Conservation (phyloP, 306 rosid genomes). For the Canavalia ensiformis region DNA sequence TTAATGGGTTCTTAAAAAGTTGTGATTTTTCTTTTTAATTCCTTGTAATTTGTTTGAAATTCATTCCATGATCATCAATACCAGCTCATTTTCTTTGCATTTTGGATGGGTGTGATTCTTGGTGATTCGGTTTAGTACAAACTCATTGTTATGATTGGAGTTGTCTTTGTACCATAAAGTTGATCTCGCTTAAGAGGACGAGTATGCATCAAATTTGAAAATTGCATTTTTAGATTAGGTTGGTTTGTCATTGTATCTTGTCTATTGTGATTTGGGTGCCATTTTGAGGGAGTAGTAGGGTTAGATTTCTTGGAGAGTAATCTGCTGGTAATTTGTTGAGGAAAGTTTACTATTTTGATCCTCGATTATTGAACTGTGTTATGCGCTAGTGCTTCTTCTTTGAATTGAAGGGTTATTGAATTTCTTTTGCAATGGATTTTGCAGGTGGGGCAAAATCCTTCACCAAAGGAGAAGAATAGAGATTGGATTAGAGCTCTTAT, state of each 20-base stretch:
- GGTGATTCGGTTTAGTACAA: conserved; percentile 8
- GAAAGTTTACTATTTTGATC: conserved; percentile 29
- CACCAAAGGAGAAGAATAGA: conserved; percentile 52
- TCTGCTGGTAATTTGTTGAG: neutral
- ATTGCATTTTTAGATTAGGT: conserved; percentile 38
- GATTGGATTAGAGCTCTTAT: conserved; percentile 81
- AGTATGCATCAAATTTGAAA: conserved; percentile 23
- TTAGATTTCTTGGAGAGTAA: conserved; percentile 41
- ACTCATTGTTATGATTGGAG: conserved; percentile 13
- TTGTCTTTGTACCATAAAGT: conserved; percentile 26
- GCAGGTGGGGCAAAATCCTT: conserved; percentile 64
- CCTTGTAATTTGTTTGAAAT: conserved; percentile 37
- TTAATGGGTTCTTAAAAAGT: conserved; percentile 12
- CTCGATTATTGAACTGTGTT: conserved; percentile 43
- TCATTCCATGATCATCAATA: conserved; percentile 14
- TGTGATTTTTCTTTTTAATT: conserved; percentile 25
- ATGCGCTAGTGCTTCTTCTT: conserved; percentile 5
- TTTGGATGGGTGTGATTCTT: conserved; percentile 39
- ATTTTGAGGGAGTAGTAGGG: neutral
- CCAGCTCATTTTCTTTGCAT: neutral
- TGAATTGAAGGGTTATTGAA: conserved; percentile 34
- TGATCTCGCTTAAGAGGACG: conserved; percentile 7
- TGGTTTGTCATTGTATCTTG: conserved; percentile 28
- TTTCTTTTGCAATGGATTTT: conserved; percentile 46
- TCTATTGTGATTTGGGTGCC: conserved; percentile 21